A percentile compares a stretch with the other conserved stretches of the same genome.
Conservation (phyloP, 2,329 filamentous ascomycete genomes). For the Arthrobotrys megalospora region DNA sequence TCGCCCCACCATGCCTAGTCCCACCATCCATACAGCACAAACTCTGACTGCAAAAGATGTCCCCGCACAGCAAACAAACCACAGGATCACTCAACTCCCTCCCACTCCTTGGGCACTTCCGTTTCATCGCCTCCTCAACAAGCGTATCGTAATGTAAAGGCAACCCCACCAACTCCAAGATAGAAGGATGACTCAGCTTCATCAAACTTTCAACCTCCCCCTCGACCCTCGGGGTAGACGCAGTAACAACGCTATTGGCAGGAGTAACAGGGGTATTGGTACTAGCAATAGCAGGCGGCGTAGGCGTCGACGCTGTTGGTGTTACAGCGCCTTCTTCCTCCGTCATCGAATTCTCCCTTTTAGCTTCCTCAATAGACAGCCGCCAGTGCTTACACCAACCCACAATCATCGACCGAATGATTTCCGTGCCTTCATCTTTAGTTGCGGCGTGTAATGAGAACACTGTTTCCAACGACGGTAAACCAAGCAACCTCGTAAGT, state of each 20-base stretch:
- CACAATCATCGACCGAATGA: slow-evolving; percentile 71
- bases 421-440: slow-evolving; percentile 66
- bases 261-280: slow-evolving; percentile 39
- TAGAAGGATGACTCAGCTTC: slow-evolving; percentile 79
- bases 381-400: slow-evolving; percentile 63
- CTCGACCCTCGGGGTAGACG: slow-evolving; percentile 6
- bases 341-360: slow-evolving; percentile 39
- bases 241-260: not conserved
- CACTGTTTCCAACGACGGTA: slow-evolving; percentile 85
- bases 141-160: slow-evolving; percentile 92
- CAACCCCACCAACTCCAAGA: slow-evolving; percentile 93
- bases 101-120: slow-evolving; percentile 87
- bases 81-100: slow-evolving; percentile 92
- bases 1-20: slow-evolving; percentile 82
- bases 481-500: slow-evolving; percentile 79
- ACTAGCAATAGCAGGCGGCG: slow-evolving; percentile 26
- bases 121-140: slow-evolving; percentile 89
- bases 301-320: slow-evolving; percentile 36
- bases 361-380: slow-evolving; percentile 50
- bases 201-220: slow-evolving; percentile 24
- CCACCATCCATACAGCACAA: slow-evolving; percentile 82
- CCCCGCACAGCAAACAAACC: slow-evolving; percentile 93
- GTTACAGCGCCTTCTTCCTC: slow-evolving; percentile 57
- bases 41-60: slow-evolving; percentile 95
- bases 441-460: slow-evolving; percentile 73